A percentile compares a stretch with the other conserved stretches of the same genome.
Evolutionary conservation across 768 basidiomycete species (phyloP).

Genomic region (Termitomyces sp.): DNA sequence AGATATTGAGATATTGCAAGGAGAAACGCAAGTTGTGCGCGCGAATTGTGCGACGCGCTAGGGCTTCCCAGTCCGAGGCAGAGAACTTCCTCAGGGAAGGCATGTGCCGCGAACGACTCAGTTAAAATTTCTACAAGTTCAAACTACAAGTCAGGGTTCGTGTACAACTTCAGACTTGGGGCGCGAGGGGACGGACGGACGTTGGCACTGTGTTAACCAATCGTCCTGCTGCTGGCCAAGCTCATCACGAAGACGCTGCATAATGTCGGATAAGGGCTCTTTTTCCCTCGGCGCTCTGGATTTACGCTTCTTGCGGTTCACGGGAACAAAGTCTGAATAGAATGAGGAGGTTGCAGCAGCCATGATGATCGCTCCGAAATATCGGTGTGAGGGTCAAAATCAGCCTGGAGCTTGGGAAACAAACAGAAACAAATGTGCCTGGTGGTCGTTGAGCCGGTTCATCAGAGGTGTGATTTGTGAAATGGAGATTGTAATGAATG

Average conservation of each 20-base stretch:
- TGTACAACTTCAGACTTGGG: background rate
- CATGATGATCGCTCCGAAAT: conserved; percentile 5
- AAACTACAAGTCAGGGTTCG: conserved; percentile 12
- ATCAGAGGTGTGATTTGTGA: background rate
- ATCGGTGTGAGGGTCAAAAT: too few species aligned
- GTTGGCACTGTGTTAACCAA: conserved; percentile 54
- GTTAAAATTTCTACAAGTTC: conserved; percentile 34
- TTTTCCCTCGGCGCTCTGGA: conserved; percentile 29
- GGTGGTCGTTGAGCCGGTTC: conserved; percentile 24
- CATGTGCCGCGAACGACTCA: conserved; percentile 25
- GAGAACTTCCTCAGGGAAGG: conserved; percentile 37
- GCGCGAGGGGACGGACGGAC: conserved; percentile 34
- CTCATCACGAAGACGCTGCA: conserved; percentile 43
- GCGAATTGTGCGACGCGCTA: conserved; percentile 53
- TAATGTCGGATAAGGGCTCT: conserved; percentile 30
- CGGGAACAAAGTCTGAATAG: conserved; percentile 50
- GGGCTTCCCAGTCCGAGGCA: conserved; percentile 79
- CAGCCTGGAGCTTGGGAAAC: background rate
- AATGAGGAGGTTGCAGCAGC: conserved; percentile 30
- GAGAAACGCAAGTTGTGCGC: conserved; percentile 68
- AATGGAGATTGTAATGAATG: too few species aligned
- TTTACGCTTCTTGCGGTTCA: conserved; percentile 52
- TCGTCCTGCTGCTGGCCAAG: conserved; percentile 42
- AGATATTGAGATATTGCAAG: conserved; percentile 48
- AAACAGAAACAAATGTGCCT: conserved; percentile 16